Conservation (phyloP, 331 rosid genomes). For the Malus hybrid region DNA sequence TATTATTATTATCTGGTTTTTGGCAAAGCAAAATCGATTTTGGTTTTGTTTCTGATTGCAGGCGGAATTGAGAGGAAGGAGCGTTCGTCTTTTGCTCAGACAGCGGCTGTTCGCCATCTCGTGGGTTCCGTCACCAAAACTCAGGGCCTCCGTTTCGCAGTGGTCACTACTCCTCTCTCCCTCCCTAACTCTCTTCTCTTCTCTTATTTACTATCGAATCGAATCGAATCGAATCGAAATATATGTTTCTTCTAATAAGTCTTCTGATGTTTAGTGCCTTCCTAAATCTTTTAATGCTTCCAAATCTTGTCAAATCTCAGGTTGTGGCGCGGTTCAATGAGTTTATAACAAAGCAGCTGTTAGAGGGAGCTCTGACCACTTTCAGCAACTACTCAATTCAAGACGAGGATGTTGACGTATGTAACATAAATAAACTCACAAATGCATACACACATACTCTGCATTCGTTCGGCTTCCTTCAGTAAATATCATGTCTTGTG, state of each 20-base stretch:
- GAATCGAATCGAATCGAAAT: no score
- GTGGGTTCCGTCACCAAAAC: conserved; percentile 65
- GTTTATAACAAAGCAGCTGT: conserved; percentile 65
- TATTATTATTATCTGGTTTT: background rate
- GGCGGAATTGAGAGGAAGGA: conserved; percentile 17
- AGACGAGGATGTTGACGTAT: conserved; percentile 84
- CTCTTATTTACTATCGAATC: no score
- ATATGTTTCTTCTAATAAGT: background rate
- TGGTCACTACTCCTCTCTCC: conserved; percentile 25
- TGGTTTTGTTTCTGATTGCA: background rate
- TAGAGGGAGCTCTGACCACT: conserved; percentile 86
- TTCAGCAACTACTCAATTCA: conserved; percentile 64
- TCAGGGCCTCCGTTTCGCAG: conserved; percentile 78
- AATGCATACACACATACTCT: background rate
- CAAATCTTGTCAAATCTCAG: conserved; percentile 16
- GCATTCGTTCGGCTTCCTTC: background rate
- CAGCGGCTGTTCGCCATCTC: conserved; percentile 70
- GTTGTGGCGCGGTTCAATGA: conserved; percentile 95
- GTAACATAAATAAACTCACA: conserved; percentile 10
- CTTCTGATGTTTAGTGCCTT: background rate
- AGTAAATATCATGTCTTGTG: background rate
- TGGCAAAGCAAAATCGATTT: background rate
- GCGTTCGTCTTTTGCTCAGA: conserved; percentile 36
- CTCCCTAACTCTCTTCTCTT: no score
- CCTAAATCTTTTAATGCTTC: no score